These are phyloP conservation scores for Nakazawaea sp. DNA, from an alignment of 805 yeast species.

Conservation along the genomic window DNA sequence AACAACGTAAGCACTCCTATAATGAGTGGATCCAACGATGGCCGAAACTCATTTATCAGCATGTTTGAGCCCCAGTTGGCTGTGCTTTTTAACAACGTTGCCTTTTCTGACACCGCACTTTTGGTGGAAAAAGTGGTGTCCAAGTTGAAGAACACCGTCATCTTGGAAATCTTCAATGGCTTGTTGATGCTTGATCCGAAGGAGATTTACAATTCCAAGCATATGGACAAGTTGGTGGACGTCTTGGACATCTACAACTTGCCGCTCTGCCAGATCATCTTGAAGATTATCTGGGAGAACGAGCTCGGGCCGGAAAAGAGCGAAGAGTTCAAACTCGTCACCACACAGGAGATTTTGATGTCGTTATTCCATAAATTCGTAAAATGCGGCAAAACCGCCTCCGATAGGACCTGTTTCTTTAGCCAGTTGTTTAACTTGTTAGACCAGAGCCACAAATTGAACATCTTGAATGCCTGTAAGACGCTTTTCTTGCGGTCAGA, in stretches of 20 bases:
- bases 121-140: constrained; percentile 16
- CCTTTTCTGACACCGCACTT: constrained; percentile 13
- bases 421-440: constrained; percentile 34
- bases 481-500: constrained; percentile 33
- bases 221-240: constrained; percentile 16
- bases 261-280: constrained; percentile 32
- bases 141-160: constrained; percentile 10
- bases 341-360: constrained; percentile 8
- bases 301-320: constrained; percentile 9
- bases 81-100: constrained; percentile 19
- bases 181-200: constrained; percentile 12
- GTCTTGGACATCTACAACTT: constrained; percentile 31
- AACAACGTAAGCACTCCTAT: constrained; percentile 11
- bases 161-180: constrained; percentile 14
- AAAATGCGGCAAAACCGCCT: background rate
- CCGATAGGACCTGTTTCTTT: constrained; percentile 16
- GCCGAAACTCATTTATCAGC: constrained; percentile 7
- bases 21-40: constrained; percentile 5
- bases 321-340: constrained; percentile 8
- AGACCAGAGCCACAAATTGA: constrained; percentile 22
- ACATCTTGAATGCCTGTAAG: constrained; percentile 30
- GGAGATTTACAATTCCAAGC: constrained; percentile 10
- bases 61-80: constrained; percentile 12
- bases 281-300: constrained; percentile 24
- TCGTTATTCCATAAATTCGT: constrained; percentile 5